phyloP scores from a whole-genome alignment of 257 asterid genomes.

The Nicotiana benthamiana region DNA sequence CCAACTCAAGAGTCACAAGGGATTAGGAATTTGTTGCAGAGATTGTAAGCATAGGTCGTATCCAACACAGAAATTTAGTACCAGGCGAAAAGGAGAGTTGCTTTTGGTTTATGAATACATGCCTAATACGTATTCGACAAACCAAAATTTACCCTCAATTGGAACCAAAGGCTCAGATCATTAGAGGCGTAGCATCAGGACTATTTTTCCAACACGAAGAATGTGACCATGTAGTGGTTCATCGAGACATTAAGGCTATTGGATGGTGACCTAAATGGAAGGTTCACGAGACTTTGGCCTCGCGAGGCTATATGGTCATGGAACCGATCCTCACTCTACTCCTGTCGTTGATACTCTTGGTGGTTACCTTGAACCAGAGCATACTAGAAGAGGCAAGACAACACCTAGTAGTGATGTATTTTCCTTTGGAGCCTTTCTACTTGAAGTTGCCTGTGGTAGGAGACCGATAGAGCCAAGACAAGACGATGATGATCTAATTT shows the following conservation, averaged over 20 bases:
- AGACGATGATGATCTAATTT: neutral
- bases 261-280: neutral
- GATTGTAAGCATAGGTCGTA: conserved; percentile 1
- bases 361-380: conserved; percentile 7
- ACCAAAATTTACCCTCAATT: neutral
- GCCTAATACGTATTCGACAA: neutral
- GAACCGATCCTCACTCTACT: neutral
- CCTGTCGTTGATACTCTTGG: conserved; percentile 4
- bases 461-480: neutral
- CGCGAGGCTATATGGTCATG: conserved; percentile 3
- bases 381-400: neutral
- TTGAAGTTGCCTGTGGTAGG: conserved; percentile 2
- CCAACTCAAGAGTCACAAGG: neutral
- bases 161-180: conserved; percentile 1
- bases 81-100: neutral
- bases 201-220: neutral
- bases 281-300: neutral
- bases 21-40: neutral
- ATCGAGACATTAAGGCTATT: neutral
- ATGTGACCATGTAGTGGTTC: neutral
- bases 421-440: conserved; percentile 1
- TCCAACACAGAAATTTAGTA: neutral
- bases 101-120: conserved; percentile 1
- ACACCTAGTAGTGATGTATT: conserved; percentile 4
- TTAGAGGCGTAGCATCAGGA: neutral